phyloP scores from a whole-genome alignment of 441 rosid species.

The Brassica balearica region DNA sequence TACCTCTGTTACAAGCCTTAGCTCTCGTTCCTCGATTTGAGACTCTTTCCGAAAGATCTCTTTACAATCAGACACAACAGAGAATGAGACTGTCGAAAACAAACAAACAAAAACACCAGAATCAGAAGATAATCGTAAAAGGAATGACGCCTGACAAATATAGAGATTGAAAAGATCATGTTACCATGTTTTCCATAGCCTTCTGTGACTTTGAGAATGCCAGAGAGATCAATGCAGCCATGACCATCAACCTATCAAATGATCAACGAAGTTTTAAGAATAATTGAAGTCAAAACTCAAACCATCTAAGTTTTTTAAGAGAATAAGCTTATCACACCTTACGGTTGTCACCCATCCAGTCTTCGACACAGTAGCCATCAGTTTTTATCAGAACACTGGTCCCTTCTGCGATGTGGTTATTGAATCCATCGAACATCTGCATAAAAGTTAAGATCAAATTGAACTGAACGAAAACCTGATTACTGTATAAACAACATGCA shows the following conservation, averaged over 20 bases:
- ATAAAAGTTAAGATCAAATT: slow-evolving; percentile 11
- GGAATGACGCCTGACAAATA: not conserved
- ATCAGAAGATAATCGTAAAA: slow-evolving; percentile 20
- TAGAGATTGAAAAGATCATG: slow-evolving; percentile 5
- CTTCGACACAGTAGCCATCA: slow-evolving; percentile 57
- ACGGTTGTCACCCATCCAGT: slow-evolving; percentile 46
- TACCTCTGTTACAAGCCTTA: slow-evolving; percentile 57
- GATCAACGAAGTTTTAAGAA: slow-evolving; percentile 4
- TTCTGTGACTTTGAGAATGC: slow-evolving; percentile 63
- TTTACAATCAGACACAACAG: slow-evolving; percentile 45
- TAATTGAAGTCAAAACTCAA: slow-evolving; percentile 6
- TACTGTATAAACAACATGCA: not conserved
- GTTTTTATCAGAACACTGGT: slow-evolving; percentile 51
- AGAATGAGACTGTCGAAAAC: slow-evolving; percentile 53
- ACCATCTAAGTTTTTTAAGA: slow-evolving; percentile 31
- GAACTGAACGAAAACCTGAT: slow-evolving; percentile 6
- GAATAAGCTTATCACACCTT: slow-evolving; percentile 48
- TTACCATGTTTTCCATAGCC: slow-evolving; percentile 68
- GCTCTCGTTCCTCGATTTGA: slow-evolving; percentile 56
- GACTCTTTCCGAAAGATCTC: slow-evolving; percentile 53
- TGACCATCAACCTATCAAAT: slow-evolving; percentile 55
- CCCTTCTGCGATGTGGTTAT: slow-evolving; percentile 58
- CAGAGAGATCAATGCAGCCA: slow-evolving; percentile 67
- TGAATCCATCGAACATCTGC: slow-evolving; percentile 65
- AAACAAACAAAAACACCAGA: slow-evolving; percentile 13